These are phyloP conservation scores for Erodium moschatum DNA, from an alignment of 441 rosid species.

Conservation along the genomic window DNA sequence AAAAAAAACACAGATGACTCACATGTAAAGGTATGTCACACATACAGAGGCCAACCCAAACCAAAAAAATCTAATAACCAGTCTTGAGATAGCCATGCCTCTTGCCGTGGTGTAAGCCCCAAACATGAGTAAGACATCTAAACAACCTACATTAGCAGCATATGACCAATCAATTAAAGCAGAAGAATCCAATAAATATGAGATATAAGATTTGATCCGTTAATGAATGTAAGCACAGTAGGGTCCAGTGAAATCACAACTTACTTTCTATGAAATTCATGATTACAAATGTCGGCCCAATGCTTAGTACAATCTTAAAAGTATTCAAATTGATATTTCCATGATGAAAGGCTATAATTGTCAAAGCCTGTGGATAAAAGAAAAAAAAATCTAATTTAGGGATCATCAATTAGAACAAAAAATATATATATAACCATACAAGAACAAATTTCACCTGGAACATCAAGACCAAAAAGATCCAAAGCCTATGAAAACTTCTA, in stretches of 20 bases:
- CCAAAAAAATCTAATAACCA: conserved; percentile 89
- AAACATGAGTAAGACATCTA: conserved; percentile 86
- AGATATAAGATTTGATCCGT: conserved; percentile 7
- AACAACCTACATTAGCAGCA: conserved; percentile 47
- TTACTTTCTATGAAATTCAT: conserved; percentile 91
- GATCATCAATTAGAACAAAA: conserved; percentile 17
- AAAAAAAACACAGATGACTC: conserved; percentile 30
- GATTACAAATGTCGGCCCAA: conserved; percentile 81
- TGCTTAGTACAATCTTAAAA: conserved; percentile 73
- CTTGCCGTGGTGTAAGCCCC: conserved; percentile 91
- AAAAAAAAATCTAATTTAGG: conserved; percentile 14
- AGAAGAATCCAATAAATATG: conserved; percentile 18
- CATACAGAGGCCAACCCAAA: conserved; percentile 64
- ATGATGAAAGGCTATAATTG: conserved; percentile 77
- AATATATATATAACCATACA: conserved; percentile 11
- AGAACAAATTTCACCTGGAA: conserved; percentile 59
- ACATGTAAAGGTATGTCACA: conserved; percentile 75
- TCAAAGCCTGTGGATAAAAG: conserved; percentile 52
- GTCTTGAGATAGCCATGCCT: conserved; percentile 99
- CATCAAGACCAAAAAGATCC: conserved; percentile 96
- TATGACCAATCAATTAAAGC: conserved; percentile 19
- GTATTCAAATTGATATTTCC: conserved; percentile 55
- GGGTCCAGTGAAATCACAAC: conserved; percentile 16
- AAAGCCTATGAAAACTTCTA: conserved; percentile 90
- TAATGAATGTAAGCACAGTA: conserved; percentile 19